Evolutionary conservation across 1,284 basidiomycete genomes (phyloP).

Genomic region (Moniliella sp.): DNA sequence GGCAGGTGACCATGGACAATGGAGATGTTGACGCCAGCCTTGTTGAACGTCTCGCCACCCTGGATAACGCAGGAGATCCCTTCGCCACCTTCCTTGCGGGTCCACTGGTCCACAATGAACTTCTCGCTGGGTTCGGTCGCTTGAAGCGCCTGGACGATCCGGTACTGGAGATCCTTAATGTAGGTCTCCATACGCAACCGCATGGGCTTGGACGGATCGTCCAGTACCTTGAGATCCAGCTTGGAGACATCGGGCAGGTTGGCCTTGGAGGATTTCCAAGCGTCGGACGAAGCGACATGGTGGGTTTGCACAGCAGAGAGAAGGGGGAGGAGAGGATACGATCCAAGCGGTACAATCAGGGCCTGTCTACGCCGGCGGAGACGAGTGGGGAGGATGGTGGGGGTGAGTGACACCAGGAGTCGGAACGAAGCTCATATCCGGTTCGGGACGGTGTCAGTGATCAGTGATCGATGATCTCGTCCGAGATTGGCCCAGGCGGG

Average conservation of each 20-base stretch:
- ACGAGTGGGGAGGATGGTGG: too few relatives aligned
- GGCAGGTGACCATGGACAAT: conserved; percentile 73
- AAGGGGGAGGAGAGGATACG: too few relatives aligned
- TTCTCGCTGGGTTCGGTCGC: conserved; percentile 45
- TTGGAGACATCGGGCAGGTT: conserved; percentile 25
- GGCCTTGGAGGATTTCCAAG: too few relatives aligned
- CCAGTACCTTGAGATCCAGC: conserved; percentile 12
- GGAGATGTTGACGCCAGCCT: conserved; percentile 86
- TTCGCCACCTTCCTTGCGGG: conserved; percentile 58
- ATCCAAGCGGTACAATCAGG: too few relatives aligned
- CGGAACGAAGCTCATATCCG: too few relatives aligned
- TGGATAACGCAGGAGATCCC: conserved; percentile 74
- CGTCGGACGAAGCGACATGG: too few relatives aligned
- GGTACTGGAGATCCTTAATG: conserved; percentile 55
- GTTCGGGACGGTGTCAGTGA: too few relatives aligned
- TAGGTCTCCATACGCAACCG: conserved; percentile 58
- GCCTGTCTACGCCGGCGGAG: too few relatives aligned
- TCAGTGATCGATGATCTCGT: too few relatives aligned
- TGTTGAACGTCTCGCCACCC: conserved; percentile 57
- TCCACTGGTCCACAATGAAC: conserved; percentile 74
- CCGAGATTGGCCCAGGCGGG: too few relatives aligned
- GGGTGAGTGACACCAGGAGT: too few relatives aligned
- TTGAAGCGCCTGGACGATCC: conserved; percentile 61
- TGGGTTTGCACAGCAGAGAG: too few relatives aligned
- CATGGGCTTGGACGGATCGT: conserved; percentile 19